These are phyloP conservation scores for Xanthoconium purpureum DNA, from an alignment of 768 basidiomycete species.

Conservation along the genomic window DNA sequence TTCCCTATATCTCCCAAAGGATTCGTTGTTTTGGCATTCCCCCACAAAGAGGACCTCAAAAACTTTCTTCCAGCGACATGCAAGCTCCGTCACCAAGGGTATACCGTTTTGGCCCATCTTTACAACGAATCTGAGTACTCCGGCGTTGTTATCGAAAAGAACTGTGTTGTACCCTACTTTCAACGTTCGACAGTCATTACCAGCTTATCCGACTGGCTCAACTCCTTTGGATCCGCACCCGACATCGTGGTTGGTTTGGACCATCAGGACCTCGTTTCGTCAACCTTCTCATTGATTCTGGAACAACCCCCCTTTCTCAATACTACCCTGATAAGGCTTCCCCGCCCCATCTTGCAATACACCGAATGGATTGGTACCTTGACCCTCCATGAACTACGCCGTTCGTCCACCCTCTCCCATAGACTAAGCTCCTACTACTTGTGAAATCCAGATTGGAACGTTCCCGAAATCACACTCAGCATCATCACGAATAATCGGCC, in stretches of 20 bases:
- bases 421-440: slow-evolving; percentile 1
- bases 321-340: slow-evolving; percentile 42
- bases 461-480: slow-evolving; percentile 62
- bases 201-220: slow-evolving; percentile 32
- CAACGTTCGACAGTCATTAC: slow-evolving; percentile 7
- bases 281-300: slow-evolving; percentile 18
- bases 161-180: slow-evolving; percentile 19
- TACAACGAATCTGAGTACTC: slow-evolving; percentile 16
- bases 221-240: slow-evolving; percentile 21
- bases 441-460: slow-evolving; percentile 62
- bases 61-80: slow-evolving; percentile 36
- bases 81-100: slow-evolving; percentile 30
- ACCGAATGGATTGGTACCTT: slow-evolving; percentile 64
- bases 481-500: slow-evolving; percentile 80
- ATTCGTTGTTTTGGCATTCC: slow-evolving; percentile 36
- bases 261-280: slow-evolving; percentile 28
- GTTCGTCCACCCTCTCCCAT: slow-evolving; percentile 14
- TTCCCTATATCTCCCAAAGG: slow-evolving; percentile 12
- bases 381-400: slow-evolving; percentile 45
- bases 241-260: slow-evolving; percentile 37
- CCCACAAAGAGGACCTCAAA: slow-evolving; percentile 33
- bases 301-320: slow-evolving; percentile 22
- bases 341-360: slow-evolving; percentile 46
- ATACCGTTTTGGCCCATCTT: slow-evolving; percentile 32
- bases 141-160: slow-evolving; percentile 9